A percentile compares a stretch with the other conserved stretches of the same genome.
Evolutionary conservation across 805 yeast genomes (phyloP).

Genomic region (Diddensiella santjacobensis): DNA sequence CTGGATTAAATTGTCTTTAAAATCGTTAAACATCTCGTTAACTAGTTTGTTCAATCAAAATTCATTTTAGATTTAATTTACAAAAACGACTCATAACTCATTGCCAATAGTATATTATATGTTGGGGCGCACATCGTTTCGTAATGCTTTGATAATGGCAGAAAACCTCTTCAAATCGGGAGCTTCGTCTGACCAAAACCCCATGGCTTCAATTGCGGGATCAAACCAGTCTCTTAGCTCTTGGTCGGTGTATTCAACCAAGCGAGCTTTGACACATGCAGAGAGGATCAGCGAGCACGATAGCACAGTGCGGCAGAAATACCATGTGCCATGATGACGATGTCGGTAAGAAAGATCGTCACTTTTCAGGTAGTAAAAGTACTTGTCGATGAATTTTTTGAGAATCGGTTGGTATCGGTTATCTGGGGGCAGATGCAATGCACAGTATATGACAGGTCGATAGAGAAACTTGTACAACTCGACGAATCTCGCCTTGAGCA

Average conservation of each 20-base stretch:
- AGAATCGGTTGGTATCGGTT: constrained; percentile 11
- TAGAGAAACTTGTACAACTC: constrained; percentile 18
- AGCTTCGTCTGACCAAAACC: not conserved
- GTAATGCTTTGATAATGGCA: not conserved
- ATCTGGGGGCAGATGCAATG: constrained; percentile 12
- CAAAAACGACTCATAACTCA: too few relatives aligned
- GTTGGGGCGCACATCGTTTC: not conserved
- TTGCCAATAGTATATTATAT: too few relatives aligned
- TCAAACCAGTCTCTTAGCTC: constrained; percentile 3
- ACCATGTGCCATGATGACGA: constrained; percentile 21
- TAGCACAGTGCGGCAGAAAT: constrained; percentile 15
- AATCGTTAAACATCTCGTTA: too few relatives aligned
- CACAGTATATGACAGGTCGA: constrained; percentile 19
- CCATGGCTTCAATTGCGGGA: constrained; percentile 1
- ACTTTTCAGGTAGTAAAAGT: constrained; percentile 14
- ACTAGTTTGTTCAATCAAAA: too few relatives aligned
- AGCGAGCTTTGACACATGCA: constrained; percentile 17
- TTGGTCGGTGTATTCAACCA: constrained; percentile 5
- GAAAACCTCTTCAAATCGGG: not conserved
- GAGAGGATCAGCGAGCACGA: constrained; percentile 12
- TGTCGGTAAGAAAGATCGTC: constrained; percentile 14
- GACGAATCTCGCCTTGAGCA: constrained; percentile 15
- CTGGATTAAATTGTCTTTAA: not conserved
- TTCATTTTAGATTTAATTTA: too few relatives aligned
- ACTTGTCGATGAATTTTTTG: constrained; percentile 15